A percentile compares a stretch with the other conserved stretches of the same genome.
phyloP scores from a whole-genome alignment of 345 rosid species.

The Eucalyptus polyanthemos region DNA sequence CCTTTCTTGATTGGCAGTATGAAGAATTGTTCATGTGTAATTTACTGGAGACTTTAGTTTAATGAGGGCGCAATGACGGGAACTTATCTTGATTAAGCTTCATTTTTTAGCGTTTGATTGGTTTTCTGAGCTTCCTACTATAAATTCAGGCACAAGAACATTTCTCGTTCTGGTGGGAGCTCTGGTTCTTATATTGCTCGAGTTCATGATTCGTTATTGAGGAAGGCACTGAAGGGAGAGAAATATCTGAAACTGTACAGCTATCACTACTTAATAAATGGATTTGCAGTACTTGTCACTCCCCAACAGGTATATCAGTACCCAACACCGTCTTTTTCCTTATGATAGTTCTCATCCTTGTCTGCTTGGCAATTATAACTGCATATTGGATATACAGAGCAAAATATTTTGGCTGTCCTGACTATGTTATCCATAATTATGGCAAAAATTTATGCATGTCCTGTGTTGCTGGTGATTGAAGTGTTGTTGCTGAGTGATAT shows the following conservation, averaged over 20 bases:
- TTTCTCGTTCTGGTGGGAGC: constrained; percentile 5
- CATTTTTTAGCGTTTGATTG: not conserved
- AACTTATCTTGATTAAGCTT: not conserved
- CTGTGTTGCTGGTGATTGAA: not conserved
- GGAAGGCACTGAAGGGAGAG: constrained; percentile 53
- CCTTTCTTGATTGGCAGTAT: not conserved
- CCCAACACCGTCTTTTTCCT: not conserved
- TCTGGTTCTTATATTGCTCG: constrained; percentile 42
- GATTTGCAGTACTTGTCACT: constrained; percentile 79
- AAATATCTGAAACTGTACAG: constrained; percentile 89
- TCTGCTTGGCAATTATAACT: not conserved
- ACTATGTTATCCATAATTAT: not conserved
- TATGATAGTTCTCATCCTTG: constrained; percentile 1
- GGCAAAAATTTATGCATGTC: not conserved
- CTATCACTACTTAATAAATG: constrained; percentile 90
- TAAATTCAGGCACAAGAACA: not conserved
- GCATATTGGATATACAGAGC: not conserved
- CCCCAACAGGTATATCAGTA: constrained; percentile 52
- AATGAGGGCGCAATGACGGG: not conserved
- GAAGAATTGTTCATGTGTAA: not conserved
- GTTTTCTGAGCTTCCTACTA: not conserved
- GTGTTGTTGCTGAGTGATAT: not conserved
- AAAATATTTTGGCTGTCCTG: not conserved
- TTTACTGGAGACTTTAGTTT: not conserved
- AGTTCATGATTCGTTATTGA: constrained; percentile 76